Conservation (phyloP, 345 rosid species). For the Anastatica hierochuntica region DNA sequence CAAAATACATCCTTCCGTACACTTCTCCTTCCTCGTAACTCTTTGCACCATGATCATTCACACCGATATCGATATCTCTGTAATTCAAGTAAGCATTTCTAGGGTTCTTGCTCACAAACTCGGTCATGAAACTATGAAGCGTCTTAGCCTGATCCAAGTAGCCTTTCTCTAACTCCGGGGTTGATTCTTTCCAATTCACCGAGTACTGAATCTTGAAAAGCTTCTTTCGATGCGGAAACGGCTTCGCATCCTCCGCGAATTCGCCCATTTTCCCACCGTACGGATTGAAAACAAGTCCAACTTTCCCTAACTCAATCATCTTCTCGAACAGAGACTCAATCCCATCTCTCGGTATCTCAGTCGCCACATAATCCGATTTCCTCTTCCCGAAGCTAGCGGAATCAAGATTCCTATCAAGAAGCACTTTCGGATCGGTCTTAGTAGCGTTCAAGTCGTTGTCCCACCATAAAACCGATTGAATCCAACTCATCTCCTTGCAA, state of each 20-base stretch:
- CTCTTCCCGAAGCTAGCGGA: conserved; percentile 34
- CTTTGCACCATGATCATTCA: conserved; percentile 5
- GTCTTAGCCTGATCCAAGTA: conserved; percentile 10
- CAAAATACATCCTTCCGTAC: conserved; percentile 53
- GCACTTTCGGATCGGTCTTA: conserved; percentile 24
- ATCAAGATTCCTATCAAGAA: conserved; percentile 32
- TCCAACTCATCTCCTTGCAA: conserved; percentile 53
- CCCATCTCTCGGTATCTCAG: conserved; percentile 25
- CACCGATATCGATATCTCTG: conserved; percentile 49
- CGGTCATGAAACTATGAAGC: conserved; percentile 45
- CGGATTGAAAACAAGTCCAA: conserved; percentile 37
- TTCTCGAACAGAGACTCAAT: conserved; percentile 35
- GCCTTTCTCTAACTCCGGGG: conserved; percentile 5
- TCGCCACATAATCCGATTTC: conserved; percentile 57
- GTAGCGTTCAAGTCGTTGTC: conserved; percentile 23
- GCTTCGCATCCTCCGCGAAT: conserved; percentile 22
- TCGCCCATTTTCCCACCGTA: conserved; percentile 58
- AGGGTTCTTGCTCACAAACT: conserved; percentile 51
- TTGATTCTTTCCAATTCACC: conserved; percentile 32
- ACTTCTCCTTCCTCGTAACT: conserved; percentile 36
- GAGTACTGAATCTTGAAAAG: conserved; percentile 39
- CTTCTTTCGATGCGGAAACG: conserved; percentile 54
- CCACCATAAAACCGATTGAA: conserved; percentile 49
- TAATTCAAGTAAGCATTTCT: conserved; percentile 46
- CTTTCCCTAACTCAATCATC: conserved; percentile 36